Base-by-base conservation (phyloP, 1,284 basidiomycete species). In the Melampsora americana region DNA sequence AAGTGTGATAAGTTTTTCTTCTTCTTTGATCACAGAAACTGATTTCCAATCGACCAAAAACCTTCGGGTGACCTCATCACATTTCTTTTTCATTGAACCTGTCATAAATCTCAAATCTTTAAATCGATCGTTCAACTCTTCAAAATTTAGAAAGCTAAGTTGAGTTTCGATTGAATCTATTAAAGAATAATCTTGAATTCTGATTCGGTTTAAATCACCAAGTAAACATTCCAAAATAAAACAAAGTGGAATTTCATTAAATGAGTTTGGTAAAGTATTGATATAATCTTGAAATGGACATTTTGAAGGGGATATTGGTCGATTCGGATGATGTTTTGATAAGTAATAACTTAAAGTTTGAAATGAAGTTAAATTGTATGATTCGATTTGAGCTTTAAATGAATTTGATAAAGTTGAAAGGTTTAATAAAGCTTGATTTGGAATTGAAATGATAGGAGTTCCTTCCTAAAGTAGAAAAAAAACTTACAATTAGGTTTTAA, bases 11-110 rank as follows among this genome's bases (percentile, higher is more conserved):
- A 30, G n/a, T n/a, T n/a, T 14, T 50, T 26, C 26, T 50, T n/a
- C 35, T 6, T 53, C 70, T 6, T 42, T n/a, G 26, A 73, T 14
- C 1, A 5, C 11, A 1, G 39, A 42, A 23, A 73, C 48, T 32
- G 11, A 20, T 61, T 44, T 26, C 70, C 70, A 73, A 73, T 73
- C 70, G 14, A 46, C 14, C 39, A 65, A 48, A 61, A 73, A 73
- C 7, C 70, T 60, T 5, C 3, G 23, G 3, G 62, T 46, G 11
- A 73, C 70, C 16, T 73, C 30, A 12, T 73, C 18, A 46, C 42
- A n/a, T 23, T 65, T 30, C 9, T 30, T 16, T 48, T 46, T 44
- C 30, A 62, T 73, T 18, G 62, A 64, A 28, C 14, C 3, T n/a
- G 70, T 53, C 61, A 73, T 53, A 39, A 73, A n/a, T 26, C 28